These are phyloP conservation scores for Lolium perenne DNA, from an alignment of 176 grass and related monocot genomes.

Conservation along the genomic window DNA sequence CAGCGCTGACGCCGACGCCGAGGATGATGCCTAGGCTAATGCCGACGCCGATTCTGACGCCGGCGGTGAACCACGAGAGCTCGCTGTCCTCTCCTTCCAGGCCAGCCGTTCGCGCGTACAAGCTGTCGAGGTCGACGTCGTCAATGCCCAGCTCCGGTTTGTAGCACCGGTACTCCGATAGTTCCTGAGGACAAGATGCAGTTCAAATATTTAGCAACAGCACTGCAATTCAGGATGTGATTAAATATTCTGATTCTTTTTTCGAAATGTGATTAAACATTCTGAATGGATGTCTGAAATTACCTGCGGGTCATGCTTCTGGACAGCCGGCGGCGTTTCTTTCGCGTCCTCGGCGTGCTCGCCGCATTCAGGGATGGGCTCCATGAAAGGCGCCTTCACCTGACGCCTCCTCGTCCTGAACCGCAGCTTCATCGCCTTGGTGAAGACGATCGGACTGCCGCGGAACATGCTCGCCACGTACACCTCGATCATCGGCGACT, in stretches of 20 bases:
- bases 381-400: conserved; percentile 46
- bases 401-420: conserved; percentile 33
- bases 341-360: conserved; percentile 39
- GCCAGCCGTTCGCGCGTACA: conserved; percentile 30
- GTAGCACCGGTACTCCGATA: conserved; percentile 61
- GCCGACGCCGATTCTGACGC: conserved; percentile 79
- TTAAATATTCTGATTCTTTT: too few species aligned
- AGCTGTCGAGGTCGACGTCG: conserved; percentile 35
- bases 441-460: conserved; percentile 68
- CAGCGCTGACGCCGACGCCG: conserved; percentile 76
- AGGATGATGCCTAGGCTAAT: conserved; percentile 83
- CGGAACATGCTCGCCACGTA: conserved; percentile 71
- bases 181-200: conserved; percentile 27
- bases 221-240: background rate
- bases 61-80: conserved; percentile 86
- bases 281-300: background rate
- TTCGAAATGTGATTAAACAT: background rate
- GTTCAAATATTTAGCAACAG: background rate
- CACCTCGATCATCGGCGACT: conserved; percentile 58
- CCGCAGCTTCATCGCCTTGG: conserved; percentile 62
- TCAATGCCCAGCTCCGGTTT: conserved; percentile 48
- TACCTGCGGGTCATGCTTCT: conserved; percentile 31
- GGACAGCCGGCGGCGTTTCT: conserved; percentile 15
- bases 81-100: conserved; percentile 49
- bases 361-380: conserved; percentile 64